phyloP scores from a whole-genome alignment of 148 eudicot genomes.

The Rheum nobile region DNA sequence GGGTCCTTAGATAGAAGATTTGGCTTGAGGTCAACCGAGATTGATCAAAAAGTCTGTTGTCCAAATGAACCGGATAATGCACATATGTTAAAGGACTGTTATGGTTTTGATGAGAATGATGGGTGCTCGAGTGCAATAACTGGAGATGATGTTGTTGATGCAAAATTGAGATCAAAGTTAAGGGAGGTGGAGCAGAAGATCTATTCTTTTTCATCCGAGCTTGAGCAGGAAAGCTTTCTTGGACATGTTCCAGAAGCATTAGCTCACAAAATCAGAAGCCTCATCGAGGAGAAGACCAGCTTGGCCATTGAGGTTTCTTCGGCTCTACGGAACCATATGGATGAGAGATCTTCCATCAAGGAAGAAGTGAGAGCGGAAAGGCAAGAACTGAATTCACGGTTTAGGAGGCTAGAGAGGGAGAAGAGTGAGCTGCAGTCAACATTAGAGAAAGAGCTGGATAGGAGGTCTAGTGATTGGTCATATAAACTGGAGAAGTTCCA shows the following conservation, averaged over 20 bases:
- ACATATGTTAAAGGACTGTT: slow-evolving; percentile 16
- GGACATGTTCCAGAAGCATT: slow-evolving; percentile 28
- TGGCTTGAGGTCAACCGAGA: slow-evolving; percentile 16
- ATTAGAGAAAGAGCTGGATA: slow-evolving; percentile 74
- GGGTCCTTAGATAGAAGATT: slow-evolving; percentile 24
- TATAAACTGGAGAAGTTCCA: slow-evolving; percentile 60
- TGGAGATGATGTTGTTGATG: slow-evolving; percentile 39
- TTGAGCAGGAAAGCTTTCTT: slow-evolving; percentile 44
- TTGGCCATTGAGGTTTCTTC: slow-evolving; percentile 54
- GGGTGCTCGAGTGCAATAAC: slow-evolving; percentile 2
- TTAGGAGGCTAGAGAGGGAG: slow-evolving; percentile 58
- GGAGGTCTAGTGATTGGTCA: slow-evolving; percentile 92
- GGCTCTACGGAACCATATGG: slow-evolving; percentile 30
- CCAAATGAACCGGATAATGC: slow-evolving; percentile 13
- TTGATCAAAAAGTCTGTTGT: slow-evolving; percentile 11
- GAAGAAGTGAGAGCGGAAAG: slow-evolving; percentile 28
- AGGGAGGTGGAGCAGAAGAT: slow-evolving; percentile 61
- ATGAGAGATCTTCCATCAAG: slow-evolving; percentile 39
- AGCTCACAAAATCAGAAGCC: slow-evolving; percentile 43
- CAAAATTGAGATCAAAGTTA: slow-evolving; percentile 38
- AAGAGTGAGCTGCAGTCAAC: slow-evolving; percentile 55
- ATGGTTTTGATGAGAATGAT: slow-evolving; percentile 15
- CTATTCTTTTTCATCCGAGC: slow-evolving; percentile 46
- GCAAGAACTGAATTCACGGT: slow-evolving; percentile 33
- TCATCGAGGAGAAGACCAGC: slow-evolving; percentile 49